Percentiles rank a stretch among this genome's conserved stretches.
Evolutionary conservation across 2,329 filamentous ascomycete genomes (phyloP).

Genomic region (Aureobasidium sp.): DNA sequence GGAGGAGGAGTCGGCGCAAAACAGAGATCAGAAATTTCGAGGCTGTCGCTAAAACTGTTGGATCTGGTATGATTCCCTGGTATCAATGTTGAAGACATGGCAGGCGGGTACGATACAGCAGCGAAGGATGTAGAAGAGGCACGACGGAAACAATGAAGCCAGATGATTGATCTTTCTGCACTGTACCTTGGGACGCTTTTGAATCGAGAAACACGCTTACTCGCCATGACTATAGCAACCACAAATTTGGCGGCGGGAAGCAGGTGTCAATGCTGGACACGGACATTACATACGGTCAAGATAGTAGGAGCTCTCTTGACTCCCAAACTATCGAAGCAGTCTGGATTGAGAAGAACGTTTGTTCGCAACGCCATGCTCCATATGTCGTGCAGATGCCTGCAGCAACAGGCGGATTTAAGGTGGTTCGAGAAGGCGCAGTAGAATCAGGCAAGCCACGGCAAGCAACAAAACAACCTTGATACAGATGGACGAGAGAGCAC

Average conservation of each 20-base stretch:
- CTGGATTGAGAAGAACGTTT: no score
- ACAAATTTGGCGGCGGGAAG: slow-evolving; percentile 7
- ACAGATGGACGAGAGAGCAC: neutral
- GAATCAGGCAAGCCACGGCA: neutral
- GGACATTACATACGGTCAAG: neutral
- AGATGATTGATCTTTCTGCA: neutral
- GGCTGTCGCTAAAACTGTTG: neutral
- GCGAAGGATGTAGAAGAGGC: neutral
- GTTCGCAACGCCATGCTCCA: no score
- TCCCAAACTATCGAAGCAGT: no score
- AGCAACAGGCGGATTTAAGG: neutral
- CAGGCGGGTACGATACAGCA: neutral
- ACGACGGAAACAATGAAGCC: neutral
- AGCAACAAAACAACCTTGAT: slow-evolving; percentile 8
- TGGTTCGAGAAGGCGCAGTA: neutral
- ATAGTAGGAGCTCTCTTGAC: neutral
- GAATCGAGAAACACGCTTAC: slow-evolving; percentile 3
- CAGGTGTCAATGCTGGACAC: slow-evolving; percentile 12
- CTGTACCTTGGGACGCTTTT: slow-evolving; percentile 1
- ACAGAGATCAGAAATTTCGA: neutral
- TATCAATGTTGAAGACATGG: neutral
- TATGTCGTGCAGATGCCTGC: neutral
- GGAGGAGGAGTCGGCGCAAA: neutral
- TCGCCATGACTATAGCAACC: slow-evolving; percentile 14
- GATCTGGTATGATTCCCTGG: neutral